phyloP scores from a whole-genome alignment of 805 yeast species.

The Myxozyma neotropica region DNA sequence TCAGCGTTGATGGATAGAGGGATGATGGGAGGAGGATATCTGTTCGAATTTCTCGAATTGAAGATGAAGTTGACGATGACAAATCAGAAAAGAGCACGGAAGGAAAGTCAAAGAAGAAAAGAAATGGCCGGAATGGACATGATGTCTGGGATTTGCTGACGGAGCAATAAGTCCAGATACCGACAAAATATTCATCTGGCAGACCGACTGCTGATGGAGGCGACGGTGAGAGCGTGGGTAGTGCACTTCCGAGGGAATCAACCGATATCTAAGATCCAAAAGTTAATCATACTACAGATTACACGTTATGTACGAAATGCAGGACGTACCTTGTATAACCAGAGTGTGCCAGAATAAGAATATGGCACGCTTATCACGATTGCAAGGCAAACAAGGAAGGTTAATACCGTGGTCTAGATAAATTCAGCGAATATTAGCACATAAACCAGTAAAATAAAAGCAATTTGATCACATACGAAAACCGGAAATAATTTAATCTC shows the following conservation, averaged over 20 bases:
- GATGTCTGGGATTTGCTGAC: not conserved
- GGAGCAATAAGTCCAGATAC: conserved; percentile 29
- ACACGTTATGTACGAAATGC: too few species aligned
- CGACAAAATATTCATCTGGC: conserved; percentile 29
- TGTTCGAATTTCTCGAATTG: conserved; percentile 16
- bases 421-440: not conserved
- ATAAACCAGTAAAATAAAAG: too few species aligned
- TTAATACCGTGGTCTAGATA: not conserved
- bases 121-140: conserved; percentile 20
- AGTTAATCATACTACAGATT: not conserved
- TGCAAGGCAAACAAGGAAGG: conserved; percentile 1
- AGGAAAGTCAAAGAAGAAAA: conserved; percentile 24
- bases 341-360: not conserved
- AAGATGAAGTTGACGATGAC: not conserved
- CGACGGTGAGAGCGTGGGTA: conserved; percentile 20
- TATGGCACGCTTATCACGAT: conserved; percentile 8
- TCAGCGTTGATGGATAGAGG: conserved; percentile 6
- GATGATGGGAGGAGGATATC: conserved; percentile 22
- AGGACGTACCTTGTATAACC: conserved; percentile 20
- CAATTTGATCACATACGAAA: not conserved
- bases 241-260: conserved; percentile 25
- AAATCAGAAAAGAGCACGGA: conserved; percentile 12
- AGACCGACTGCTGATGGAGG: conserved; percentile 25
- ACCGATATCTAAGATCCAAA: conserved; percentile 2
- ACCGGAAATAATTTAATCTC: too few species aligned